Percentiles rank a stretch among this genome's conserved stretches.
Evolutionary conservation across 106 monocot species (phyloP).

Genomic region (Dendrobium huoshanense): DNA sequence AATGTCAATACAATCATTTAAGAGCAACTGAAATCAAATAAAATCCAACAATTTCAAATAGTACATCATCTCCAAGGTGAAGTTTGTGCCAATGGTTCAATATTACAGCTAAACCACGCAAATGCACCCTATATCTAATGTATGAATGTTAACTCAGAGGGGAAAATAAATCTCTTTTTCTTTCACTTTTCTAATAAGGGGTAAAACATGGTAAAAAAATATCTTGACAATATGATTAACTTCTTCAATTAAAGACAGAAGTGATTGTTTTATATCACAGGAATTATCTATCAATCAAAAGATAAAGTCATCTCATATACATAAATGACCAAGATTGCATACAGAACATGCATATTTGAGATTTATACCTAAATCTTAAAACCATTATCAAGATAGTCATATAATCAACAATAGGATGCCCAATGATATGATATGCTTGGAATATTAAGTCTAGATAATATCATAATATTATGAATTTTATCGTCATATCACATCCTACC

Average conservation of each 20-base stretch:
- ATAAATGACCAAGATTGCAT: background rate
- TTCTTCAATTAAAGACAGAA: background rate
- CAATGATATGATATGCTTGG: background rate
- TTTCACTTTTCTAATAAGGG: background rate
- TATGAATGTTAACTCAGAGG: background rate
- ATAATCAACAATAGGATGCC: background rate
- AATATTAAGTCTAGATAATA: background rate
- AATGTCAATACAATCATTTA: background rate
- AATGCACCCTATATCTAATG: background rate
- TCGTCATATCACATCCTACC: background rate
- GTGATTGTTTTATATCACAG: background rate
- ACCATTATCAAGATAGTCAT: background rate
- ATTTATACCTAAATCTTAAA: background rate
- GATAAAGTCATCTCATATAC: background rate
- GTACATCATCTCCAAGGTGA: background rate
- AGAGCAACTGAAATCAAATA: background rate
- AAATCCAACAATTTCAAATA: conserved; percentile 1
- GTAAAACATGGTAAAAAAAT: background rate
- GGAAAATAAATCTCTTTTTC: background rate
- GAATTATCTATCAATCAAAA: background rate
- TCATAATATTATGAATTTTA: background rate
- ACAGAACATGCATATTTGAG: background rate
- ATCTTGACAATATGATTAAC: background rate
- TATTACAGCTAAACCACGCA: background rate
- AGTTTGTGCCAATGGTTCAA: background rate